A percentile compares a stretch with the other conserved stretches of the same genome.
Evolutionary conservation across 805 yeast species (phyloP).

Genomic region (Torulaspora gathmanii): DNA sequence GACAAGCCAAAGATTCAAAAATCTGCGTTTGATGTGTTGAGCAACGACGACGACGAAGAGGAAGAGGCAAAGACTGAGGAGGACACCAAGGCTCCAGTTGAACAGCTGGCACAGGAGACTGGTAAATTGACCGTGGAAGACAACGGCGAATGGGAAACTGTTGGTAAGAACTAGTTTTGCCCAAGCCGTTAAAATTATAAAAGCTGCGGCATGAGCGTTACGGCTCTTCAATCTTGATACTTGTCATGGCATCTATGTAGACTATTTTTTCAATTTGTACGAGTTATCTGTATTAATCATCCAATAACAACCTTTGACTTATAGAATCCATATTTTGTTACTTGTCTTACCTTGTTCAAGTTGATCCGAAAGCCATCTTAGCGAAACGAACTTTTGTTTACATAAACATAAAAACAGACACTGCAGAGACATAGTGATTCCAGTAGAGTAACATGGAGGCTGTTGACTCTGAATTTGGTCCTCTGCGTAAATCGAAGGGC

Average conservation of each 20-base stretch:
- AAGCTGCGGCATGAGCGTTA: too few species aligned
- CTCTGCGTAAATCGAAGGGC: constrained; percentile 25
- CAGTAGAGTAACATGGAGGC: constrained; percentile 4
- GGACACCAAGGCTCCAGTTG: constrained; percentile 17
- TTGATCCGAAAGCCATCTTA: neutral
- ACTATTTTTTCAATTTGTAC: constrained; percentile 1
- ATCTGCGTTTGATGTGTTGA: constrained; percentile 48
- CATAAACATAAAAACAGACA: constrained; percentile 4
- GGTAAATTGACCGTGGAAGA: constrained; percentile 39
- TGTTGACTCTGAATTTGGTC: constrained; percentile 28
- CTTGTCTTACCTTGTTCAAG: neutral
- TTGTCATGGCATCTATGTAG: constrained; percentile 6
- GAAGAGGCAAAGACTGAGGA: constrained; percentile 21
- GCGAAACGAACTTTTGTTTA: neutral
- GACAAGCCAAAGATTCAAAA: constrained; percentile 38
- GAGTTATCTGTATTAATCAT: constrained; percentile 4
- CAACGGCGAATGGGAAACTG: constrained; percentile 45
- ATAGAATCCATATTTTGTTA: neutral
- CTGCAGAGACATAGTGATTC: too few species aligned
- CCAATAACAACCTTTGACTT: neutral
- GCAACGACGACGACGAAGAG: constrained; percentile 46
- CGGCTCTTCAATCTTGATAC: neutral
- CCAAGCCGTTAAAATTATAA: too few species aligned
- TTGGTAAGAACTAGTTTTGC: constrained; percentile 38
- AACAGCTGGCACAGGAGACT: constrained; percentile 37